A percentile compares a stretch with the other conserved stretches of the same genome.
Evolutionary conservation across 2,329 filamentous ascomycete genomes (phyloP).

Genomic region (Tetracladium maxilliforme): DNA sequence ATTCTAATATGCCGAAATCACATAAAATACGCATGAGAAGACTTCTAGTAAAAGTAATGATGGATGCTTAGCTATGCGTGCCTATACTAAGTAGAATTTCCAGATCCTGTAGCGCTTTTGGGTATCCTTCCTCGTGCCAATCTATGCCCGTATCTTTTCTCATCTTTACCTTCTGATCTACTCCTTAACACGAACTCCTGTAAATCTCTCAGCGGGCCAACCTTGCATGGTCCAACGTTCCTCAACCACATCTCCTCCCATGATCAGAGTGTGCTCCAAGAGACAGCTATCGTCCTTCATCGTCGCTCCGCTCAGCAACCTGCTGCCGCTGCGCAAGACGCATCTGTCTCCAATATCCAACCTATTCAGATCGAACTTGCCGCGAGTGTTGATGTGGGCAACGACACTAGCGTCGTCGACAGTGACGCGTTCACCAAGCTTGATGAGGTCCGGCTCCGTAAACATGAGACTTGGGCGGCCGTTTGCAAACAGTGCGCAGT

Average conservation of each 20-base stretch:
- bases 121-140: no score
- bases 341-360: constrained; percentile 33
- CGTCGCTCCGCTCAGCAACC: constrained; percentile 33
- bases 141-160: no score
- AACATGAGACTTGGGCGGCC: constrained; percentile 35
- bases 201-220: constrained; percentile 32
- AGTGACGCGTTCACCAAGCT: constrained; percentile 32
- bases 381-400: constrained; percentile 38
- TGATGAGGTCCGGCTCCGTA: constrained; percentile 41
- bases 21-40: no score
- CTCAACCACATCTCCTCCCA: constrained; percentile 39
- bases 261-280: constrained; percentile 40
- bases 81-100: no score
- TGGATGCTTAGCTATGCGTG: no score
- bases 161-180: no score
- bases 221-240: constrained; percentile 34
- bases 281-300: constrained; percentile 38
- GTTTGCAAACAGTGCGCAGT: constrained; percentile 39
- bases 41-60: no score
- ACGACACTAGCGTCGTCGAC: constrained; percentile 42
- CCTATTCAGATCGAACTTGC: constrained; percentile 38
- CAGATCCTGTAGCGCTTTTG: no score
- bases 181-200: no score
- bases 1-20: no score
- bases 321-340: constrained; percentile 33